Base-by-base conservation (phyloP, 2,329 filamentous ascomycete genomes). In the Aspergillus pseudoterreus region DNA sequence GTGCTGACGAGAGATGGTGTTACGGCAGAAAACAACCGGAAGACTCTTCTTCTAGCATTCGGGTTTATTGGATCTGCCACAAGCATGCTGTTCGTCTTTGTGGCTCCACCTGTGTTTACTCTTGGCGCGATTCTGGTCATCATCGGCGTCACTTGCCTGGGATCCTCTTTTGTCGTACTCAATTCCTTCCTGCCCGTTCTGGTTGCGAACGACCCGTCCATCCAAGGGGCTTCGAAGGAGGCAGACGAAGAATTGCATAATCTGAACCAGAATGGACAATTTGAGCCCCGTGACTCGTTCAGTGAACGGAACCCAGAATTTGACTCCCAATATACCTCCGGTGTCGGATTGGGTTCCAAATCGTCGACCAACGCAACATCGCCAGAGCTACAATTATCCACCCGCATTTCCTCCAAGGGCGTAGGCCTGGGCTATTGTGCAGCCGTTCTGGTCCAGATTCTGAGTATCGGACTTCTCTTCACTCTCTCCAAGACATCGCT, bases 101-200 rank as follows among this genome's bases (percentile, higher is more conserved):
- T 96, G 51, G 81, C 81, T 19, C 86, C 88, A n/a, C 78, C 82
- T 21, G 78, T 87, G 1, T 96, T 94, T 63, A 64, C 94, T 2
- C 70, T 96, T 14, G 91, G 87, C 32, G 87, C 89, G 2, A 57
- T 96, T 2, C 78, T 95, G 52, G 91, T 91, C 15, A 87, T 96
- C 54, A 76, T 96, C 39, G 88, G 90, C 15, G 95, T 96, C 63
- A 92, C 88, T 1, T 91, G 88, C 39, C 91, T 95, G 57, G 92
- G 92, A 5, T 90, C 90, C 4, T 95, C 90, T 0, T 96, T 95
- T 65, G 92, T 96, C 3, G 79, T 96, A 4, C 76, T 96, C 22
- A 96, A 96, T 71, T 95, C 91, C 0, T 96, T 95, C 61, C 78
- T 96, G 22, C 92, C 92, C 0, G 78, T 96, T 3, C 79, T 96